Evolutionary conservation across 345 rosid species (phyloP).

Genomic region (Anastatica hierochuntica): DNA sequence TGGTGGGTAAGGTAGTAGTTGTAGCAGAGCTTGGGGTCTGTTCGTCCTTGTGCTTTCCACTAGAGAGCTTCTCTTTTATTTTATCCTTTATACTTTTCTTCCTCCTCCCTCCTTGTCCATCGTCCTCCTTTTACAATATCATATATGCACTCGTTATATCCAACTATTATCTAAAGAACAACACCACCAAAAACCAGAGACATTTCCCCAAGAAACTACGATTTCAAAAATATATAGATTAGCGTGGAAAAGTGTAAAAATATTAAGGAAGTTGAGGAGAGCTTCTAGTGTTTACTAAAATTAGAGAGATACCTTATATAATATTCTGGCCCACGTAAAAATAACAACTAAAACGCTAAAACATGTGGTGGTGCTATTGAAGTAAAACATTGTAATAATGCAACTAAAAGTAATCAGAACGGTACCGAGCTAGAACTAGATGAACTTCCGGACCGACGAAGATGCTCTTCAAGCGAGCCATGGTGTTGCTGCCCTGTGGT

Average conservation of each 20-base stretch:
- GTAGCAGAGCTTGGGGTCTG: slow-evolving; percentile 18
- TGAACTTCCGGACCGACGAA: slow-evolving; percentile 35
- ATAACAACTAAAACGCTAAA: too few species aligned
- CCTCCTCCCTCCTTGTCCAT: slow-evolving; percentile 70
- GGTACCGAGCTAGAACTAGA: slow-evolving; percentile 40
- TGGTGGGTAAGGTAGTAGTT: slow-evolving; percentile 5
- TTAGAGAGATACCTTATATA: too few species aligned
- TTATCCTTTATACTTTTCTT: slow-evolving; percentile 73
- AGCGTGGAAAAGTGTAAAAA: too few species aligned
- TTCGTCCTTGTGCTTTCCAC: slow-evolving; percentile 31
- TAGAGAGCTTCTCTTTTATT: slow-evolving; percentile 52
- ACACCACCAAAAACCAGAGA: too few species aligned
- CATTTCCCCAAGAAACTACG: too few species aligned
- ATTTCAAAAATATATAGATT: too few species aligned
- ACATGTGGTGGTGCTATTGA: too few species aligned
- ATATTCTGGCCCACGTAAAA: too few species aligned
- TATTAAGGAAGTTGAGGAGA: too few species aligned
- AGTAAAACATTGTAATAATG: too few species aligned
- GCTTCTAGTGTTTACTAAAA: too few species aligned
- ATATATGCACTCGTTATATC: neutral
- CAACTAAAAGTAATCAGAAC: neutral
- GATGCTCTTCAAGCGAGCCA: slow-evolving; percentile 23
- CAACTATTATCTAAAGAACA: too few species aligned
- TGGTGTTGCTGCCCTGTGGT: slow-evolving; percentile 15
- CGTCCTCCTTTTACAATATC: slow-evolving; percentile 35